These are phyloP conservation scores for Vitis hybrid DNA, from an alignment of 177 flowering plant genomes.

Conservation along the genomic window DNA sequence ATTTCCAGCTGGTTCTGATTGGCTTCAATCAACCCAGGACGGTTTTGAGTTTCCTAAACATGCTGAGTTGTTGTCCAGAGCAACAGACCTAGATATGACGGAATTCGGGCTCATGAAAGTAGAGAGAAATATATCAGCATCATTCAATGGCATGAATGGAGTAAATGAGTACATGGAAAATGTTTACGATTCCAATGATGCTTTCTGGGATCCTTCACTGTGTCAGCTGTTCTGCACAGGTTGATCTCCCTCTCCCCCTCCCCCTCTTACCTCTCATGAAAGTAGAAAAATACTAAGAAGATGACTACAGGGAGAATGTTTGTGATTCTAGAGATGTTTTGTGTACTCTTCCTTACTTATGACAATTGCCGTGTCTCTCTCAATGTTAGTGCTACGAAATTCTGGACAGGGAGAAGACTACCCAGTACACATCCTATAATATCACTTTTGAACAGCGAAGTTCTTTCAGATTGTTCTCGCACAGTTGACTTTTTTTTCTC, in stretches of 20 bases:
- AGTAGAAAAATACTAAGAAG: too few species aligned
- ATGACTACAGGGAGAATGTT: too few species aligned
- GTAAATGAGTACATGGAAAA: slow-evolving; percentile 55
- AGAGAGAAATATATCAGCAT: slow-evolving; percentile 70
- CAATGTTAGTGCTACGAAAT: not conserved
- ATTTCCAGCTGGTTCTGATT: slow-evolving; percentile 25
- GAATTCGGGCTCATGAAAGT: slow-evolving; percentile 59
- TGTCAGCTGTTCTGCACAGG: slow-evolving; percentile 39
- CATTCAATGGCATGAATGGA: slow-evolving; percentile 59
- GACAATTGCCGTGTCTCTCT: not conserved
- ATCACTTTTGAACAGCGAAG: too few species aligned
- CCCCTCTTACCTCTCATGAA: not conserved
- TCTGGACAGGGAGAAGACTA: too few species aligned
- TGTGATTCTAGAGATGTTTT: too few species aligned
- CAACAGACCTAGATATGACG: slow-evolving; percentile 20
- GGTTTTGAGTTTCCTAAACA: slow-evolving; percentile 26
- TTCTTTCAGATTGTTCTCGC: too few species aligned
- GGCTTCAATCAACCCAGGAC: slow-evolving; percentile 29
- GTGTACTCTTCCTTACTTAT: too few species aligned
- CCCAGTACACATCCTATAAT: too few species aligned
- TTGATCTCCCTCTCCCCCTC: slow-evolving; percentile 4
- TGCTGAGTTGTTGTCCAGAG: slow-evolving; percentile 10
- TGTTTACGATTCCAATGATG: slow-evolving; percentile 43
- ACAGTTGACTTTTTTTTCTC: too few species aligned
- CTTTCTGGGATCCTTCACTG: slow-evolving; percentile 66